These are phyloP conservation scores for Ceratobasidium sp. DNA, from an alignment of 1,284 basidiomycete species.

Conservation along the genomic window DNA sequence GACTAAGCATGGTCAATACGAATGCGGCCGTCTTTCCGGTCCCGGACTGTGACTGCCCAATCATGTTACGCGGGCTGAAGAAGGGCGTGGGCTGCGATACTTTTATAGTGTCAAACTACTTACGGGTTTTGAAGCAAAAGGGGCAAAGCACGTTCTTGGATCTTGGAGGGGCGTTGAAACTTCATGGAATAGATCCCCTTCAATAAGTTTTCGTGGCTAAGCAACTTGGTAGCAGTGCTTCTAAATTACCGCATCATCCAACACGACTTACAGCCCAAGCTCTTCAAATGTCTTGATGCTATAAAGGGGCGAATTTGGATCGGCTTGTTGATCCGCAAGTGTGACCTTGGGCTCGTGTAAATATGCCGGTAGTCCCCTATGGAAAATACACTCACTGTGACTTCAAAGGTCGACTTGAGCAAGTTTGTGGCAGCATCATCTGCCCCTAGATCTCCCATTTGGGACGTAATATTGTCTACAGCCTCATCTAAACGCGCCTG, in stretches of 20 bases:
- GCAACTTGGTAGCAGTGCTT: slow-evolving; percentile 36
- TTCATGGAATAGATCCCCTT: slow-evolving; percentile 97
- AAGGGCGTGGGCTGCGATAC: slow-evolving; percentile 9
- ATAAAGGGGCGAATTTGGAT: slow-evolving; percentile 93
- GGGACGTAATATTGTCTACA: slow-evolving; percentile 13
- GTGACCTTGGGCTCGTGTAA: slow-evolving; percentile 70
- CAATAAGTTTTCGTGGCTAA: slow-evolving; percentile 83
- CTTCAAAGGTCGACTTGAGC: slow-evolving; percentile 33
- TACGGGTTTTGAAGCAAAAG: slow-evolving; percentile 90
- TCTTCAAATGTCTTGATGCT: slow-evolving; percentile 95
- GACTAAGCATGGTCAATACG: slow-evolving; percentile 94
- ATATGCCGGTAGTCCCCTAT: not conserved
- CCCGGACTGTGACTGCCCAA: slow-evolving; percentile 98
- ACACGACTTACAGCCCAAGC: slow-evolving; percentile 75
- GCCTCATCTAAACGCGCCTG: slow-evolving; percentile 1
- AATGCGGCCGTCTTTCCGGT: slow-evolving; percentile 99
- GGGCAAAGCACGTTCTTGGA: slow-evolving; percentile 96
- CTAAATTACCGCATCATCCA: slow-evolving; percentile 39
- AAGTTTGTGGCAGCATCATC: slow-evolving; percentile 19
- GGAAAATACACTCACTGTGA: slow-evolving; percentile 1
- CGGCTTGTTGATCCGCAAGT: slow-evolving; percentile 93
- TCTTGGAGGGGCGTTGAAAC: slow-evolving; percentile 98
- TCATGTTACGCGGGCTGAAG: slow-evolving; percentile 90
- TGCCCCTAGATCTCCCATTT: slow-evolving; percentile 26
- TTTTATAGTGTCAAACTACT: slow-evolving; percentile 49